Base-by-base conservation (phyloP, 75 land plant species). In the Selaginella moellendorffii region DNA sequence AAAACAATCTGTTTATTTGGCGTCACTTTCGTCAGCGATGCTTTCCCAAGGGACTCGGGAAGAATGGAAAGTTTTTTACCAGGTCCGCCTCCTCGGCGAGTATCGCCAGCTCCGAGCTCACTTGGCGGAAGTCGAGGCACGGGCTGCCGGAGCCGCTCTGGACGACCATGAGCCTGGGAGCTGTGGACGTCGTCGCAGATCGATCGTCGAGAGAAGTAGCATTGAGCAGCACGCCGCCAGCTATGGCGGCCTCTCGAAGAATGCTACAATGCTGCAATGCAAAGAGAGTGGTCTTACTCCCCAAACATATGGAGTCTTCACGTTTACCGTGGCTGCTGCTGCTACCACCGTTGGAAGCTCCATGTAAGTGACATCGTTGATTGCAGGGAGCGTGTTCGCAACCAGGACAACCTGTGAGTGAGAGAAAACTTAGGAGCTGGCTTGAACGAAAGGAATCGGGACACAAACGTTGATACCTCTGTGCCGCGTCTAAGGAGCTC, bases 181-280 rank as follows among this genome's bases (percentile, higher is more conserved):
- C 85, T 9, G 73, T 72, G 27, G 79, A 63, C 27, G 20, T 65
- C 20, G 46, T 21, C 24, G 12, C 20, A 54, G 1, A 2, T 17
- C 10, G 76, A 64, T 28, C 30, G 8, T 20, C 64, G 23, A 25
- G 63, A 25, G 58, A 28, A 58, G 83, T 82, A 23, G 86, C 96
- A 82, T 93, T 90, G 31, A 85, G 74, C 12, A 93, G 73, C 2
- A 93, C 68, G n/a, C 90, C 98, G n/a, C 98, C 98, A 31, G 87
- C 86, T 72, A 86, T 84, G 63, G 98, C 98, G 63, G 98, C 88
- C 67, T 72, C 77, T 20, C 98, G 79, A 2, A 93, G 73, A 30
- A 79, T 83, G 69, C 88, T 89, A 76, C 98, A 93, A 63, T 93
- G 98, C 96, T 88, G 83, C n/a, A n/a, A n/a, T n/a, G n/a, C n/a